phyloP scores from a whole-genome alignment of 352 stramenopile species.

The Globisporangium polare region DNA sequence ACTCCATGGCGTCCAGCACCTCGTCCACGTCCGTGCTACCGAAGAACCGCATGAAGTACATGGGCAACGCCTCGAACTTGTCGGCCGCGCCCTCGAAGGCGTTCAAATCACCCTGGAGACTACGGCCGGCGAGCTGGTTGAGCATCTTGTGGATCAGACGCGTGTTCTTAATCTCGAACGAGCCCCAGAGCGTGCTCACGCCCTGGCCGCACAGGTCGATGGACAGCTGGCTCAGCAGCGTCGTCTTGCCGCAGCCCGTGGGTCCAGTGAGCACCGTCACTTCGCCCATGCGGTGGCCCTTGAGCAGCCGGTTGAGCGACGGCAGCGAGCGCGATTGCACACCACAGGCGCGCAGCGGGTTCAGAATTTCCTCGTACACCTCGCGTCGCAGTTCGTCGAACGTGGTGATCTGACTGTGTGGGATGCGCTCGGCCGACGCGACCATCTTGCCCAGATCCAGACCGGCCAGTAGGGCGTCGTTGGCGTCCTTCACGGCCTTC shows the following conservation, averaged over 20 bases:
- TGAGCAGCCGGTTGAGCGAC: slow-evolving; percentile 93
- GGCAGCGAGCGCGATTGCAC: slow-evolving; percentile 92
- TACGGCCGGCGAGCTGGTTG: slow-evolving; percentile 88
- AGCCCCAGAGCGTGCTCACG: slow-evolving; percentile 98
- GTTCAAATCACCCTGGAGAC: slow-evolving; percentile 64
- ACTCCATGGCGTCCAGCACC: slow-evolving; percentile 98
- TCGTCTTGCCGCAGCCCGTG: slow-evolving; percentile 96
- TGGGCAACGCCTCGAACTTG: slow-evolving; percentile 93
- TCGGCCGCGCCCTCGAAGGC: slow-evolving; percentile 78
- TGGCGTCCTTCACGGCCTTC: slow-evolving; percentile 93
- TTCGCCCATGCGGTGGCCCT: slow-evolving; percentile 96
- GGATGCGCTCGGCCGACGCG: slow-evolving; percentile 71
- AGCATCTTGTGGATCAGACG: slow-evolving; percentile 97
- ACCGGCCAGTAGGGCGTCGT: slow-evolving; percentile 93
- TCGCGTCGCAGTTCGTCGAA: slow-evolving; percentile 91
- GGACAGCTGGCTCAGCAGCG: slow-evolving; percentile 90
- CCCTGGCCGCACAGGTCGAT: slow-evolving; percentile 91
- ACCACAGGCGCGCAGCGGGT: slow-evolving; percentile 93
- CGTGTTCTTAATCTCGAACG: slow-evolving; percentile 99
- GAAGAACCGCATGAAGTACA: slow-evolving; percentile 99
- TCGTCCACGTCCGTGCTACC: slow-evolving; percentile 93
- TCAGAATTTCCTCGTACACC: slow-evolving; percentile 94
- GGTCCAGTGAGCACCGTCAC: slow-evolving; percentile 98
- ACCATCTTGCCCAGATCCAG: slow-evolving; percentile 89
- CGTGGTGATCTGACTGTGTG: slow-evolving; percentile 92